Conservation (phyloP, 2,329 filamentous ascomycete genomes). For the Cephalotrichum gorgonifer region DNA sequence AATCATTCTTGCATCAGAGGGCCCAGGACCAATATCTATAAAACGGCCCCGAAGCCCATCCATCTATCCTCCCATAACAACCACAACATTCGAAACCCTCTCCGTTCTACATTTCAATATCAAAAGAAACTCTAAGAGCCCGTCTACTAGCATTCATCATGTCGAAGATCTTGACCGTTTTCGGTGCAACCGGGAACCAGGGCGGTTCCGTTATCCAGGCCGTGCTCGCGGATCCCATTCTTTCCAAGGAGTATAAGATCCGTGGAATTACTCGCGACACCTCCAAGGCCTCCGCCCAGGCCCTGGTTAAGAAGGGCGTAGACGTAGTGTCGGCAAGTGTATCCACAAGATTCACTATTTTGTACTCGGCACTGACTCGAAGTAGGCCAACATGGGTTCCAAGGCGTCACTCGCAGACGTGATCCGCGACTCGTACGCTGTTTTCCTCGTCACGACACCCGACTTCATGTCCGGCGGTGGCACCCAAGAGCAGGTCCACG, state of each 20-base stretch:
- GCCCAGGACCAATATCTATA: too few species aligned
- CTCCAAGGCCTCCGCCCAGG: constrained; percentile 27
- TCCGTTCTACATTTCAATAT: too few species aligned
- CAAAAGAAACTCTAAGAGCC: too few species aligned
- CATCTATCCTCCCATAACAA: too few species aligned
- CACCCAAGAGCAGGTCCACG: constrained; percentile 20
- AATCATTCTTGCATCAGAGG: too few species aligned
- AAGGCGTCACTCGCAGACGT: constrained; percentile 26
- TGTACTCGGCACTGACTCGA: not conserved
- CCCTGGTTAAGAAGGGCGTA: constrained; percentile 27
- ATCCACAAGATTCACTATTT: not conserved
- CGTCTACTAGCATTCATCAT: too few species aligned
- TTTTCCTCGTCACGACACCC: constrained; percentile 19
- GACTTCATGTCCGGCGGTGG: not conserved
- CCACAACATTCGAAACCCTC: too few species aligned
- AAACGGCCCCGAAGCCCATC: too few species aligned
- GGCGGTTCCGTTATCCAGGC: constrained; percentile 33
- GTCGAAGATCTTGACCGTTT: constrained; percentile 27
- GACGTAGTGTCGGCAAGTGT: not conserved
- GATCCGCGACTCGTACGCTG: constrained; percentile 30
- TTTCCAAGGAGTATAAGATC: constrained; percentile 32
- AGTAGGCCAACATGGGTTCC: constrained; percentile 15
- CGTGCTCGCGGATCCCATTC: constrained; percentile 33
- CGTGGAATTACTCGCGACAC: constrained; percentile 36
- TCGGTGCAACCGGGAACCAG: constrained; percentile 38